phyloP scores from a whole-genome alignment of 2,329 filamentous ascomycete species.

The Penicillium hesseltinei region DNA sequence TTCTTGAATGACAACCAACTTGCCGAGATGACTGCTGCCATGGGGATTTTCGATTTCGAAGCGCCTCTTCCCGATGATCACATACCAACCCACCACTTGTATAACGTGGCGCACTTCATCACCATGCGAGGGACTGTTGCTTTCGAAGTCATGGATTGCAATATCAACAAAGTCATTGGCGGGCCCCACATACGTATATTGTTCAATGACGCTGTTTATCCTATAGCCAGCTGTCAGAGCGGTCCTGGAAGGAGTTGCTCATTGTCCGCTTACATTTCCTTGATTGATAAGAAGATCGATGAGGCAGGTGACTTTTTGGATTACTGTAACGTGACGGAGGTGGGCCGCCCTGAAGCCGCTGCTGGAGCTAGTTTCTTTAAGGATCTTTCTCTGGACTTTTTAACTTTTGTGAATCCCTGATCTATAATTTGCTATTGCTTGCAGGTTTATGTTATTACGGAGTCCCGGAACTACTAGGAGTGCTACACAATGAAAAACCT shows the following conservation, averaged over 20 bases:
- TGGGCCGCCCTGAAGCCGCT: conserved; percentile 19
- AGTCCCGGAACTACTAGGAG: too few species aligned
- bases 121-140: conserved; percentile 65
- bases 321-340: conserved; percentile 27
- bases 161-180: conserved; percentile 16
- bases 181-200: conserved; percentile 50
- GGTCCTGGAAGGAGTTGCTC: conserved; percentile 57
- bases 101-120: conserved; percentile 56
- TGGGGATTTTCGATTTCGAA: conserved; percentile 62
- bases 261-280: conserved; percentile 47
- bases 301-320: conserved; percentile 50
- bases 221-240: conserved; percentile 53
- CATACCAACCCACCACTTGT: conserved; percentile 52
- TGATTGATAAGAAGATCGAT: conserved; percentile 48
- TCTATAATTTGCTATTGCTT: background rate
- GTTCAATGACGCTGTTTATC: conserved; percentile 64
- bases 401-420: conserved; percentile 30
- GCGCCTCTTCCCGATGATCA: conserved; percentile 48
- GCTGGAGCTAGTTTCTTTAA: conserved; percentile 29
- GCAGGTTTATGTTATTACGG: too few species aligned
- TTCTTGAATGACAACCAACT: conserved; percentile 68
- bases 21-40: conserved; percentile 58
- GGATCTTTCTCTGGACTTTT: conserved; percentile 29
- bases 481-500: too few species aligned
- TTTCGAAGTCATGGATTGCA: conserved; percentile 62